Evolutionary conservation across 495 filamentous ascomycete species (phyloP), one percentile per base, ranked within the genome.

Genomic region (Trichocladium antarcticum): DNA sequence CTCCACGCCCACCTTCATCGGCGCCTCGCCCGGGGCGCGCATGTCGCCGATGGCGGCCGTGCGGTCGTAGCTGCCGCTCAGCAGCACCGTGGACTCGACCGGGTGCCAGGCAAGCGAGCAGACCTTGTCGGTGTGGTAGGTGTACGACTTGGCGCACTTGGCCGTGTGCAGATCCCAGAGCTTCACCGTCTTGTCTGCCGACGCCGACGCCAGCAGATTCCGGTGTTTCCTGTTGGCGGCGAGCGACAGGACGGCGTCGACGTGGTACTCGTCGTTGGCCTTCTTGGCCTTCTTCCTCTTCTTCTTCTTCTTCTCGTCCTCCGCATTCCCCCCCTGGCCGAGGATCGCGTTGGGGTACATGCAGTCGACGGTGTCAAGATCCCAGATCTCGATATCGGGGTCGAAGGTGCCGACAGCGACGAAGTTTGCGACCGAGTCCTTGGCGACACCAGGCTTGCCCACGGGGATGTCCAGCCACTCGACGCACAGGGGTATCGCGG

Each of bases 281-380:
- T 90, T 95, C 67, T 81, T 82, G 31, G 78, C 77, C 73, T 84
- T 84, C 68, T 81, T 83, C 65, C 85, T 89, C 67, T 89, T 89
- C 65, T 87, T 87, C 57, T 86, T 84, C 67, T 77, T 77, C 45
- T 62, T 67, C 56, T 79, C 63, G 22, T 62, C 64, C 27, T 62
- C 53, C 4, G 62, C 60, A 17, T 70, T 74, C n/a, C 75, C 77
- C 8, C 80, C 82, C 59, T 87, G 84, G n/a, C 92, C 92, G 24
- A 99, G 81, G 46, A 99, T 94, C 6, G 90, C 90, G 58, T 95
- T 89, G 17, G 93, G 92, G 62, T 93, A 97, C 84, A 99, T 93
- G 74, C 82, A 83, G 70, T 99, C 92, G 36, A 99, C 79, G 1
- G 85, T 81, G 61, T 97, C 92, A 37, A 99, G 73, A 64, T 99